These are phyloP conservation scores for Saururus chinensis DNA, from an alignment of 164 flowering plant species.

Conservation along the genomic window DNA sequence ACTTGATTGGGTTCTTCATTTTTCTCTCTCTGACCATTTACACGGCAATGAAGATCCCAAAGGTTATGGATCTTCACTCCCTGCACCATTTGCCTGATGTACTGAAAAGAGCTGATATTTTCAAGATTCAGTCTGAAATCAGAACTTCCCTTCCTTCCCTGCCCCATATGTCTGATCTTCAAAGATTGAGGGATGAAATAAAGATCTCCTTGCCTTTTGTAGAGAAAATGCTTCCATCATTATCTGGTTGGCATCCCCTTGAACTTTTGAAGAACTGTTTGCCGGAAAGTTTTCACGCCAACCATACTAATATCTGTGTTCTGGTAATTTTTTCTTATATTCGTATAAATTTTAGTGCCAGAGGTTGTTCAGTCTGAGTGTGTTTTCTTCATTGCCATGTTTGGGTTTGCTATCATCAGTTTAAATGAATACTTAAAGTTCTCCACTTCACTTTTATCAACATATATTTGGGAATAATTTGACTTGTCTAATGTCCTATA, in stretches of 20 bases:
- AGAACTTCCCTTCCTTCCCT: slow-evolving; percentile 69
- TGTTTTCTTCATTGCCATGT: too few species aligned
- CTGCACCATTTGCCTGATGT: slow-evolving; percentile 58
- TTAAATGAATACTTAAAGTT: too few species aligned
- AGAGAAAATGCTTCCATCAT: slow-evolving; percentile 38
- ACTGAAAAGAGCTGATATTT: slow-evolving; percentile 54
- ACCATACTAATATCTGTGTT: slow-evolving; percentile 63
- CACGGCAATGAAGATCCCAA: slow-evolving; percentile 77
- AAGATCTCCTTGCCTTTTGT: slow-evolving; percentile 44
- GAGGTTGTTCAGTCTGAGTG: too few species aligned
- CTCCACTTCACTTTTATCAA: too few species aligned
- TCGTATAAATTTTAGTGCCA: too few species aligned
- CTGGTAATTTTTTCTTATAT: slow-evolving; percentile 60
- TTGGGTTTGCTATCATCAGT: too few species aligned
- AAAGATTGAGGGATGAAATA: slow-evolving; percentile 39
- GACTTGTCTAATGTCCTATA: too few species aligned
- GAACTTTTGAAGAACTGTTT: slow-evolving; percentile 68
- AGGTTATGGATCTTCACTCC: slow-evolving; percentile 59
- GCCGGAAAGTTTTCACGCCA: slow-evolving; percentile 61
- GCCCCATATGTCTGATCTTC: slow-evolving; percentile 62
- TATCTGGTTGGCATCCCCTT: slow-evolving; percentile 51
- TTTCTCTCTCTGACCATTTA: slow-evolving; percentile 87
- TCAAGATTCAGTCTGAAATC: slow-evolving; percentile 52
- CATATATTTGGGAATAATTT: too few species aligned
- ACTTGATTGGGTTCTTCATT: slow-evolving; percentile 91